Base-by-base conservation (phyloP, 192 early-diverging fungal species). In the Gorgonomyces haynaldii region DNA sequence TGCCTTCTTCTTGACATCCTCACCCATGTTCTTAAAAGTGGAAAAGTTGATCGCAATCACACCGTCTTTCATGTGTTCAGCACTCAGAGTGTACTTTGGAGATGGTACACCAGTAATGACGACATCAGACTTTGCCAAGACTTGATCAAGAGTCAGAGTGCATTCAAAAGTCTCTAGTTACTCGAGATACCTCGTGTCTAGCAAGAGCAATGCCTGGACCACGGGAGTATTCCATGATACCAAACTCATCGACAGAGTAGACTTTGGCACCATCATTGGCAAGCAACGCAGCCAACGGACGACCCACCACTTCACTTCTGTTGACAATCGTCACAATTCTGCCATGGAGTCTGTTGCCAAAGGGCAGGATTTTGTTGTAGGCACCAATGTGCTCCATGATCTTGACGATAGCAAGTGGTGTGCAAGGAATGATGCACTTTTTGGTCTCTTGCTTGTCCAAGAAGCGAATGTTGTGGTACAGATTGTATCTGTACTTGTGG, bases 221-320 rank as follows among this genome's bases (percentile, higher is more conserved):
- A 23, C 73, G 61, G 44, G 66, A 61, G 51, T 70, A 66, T 45
- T 72, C 66, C 60, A 89, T 76, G 37, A 94, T 76, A 44, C 87
- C 86, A 61, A 77, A 80, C 31, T 92, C 83, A 61, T 98, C 96
- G 24, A 95, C 83, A 10, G 89, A 92, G 67, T 82, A 96, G 4
- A 96, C 93, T 59, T 84, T 91, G 50, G 93, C 96, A 26, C 96
- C 96, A 51, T 98, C 96, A 64, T 98, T 96, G 44, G 96, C 96
- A 27, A 98, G 69, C 50, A 98, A 68, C 6, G 93, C 91, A 9
- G 96, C 96, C 24, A 98, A 68, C 17, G 96, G 96, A 31, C 93
- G 88, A 16, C 96, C 96, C 1, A 98, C 96, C 44, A 96, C 89
- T 61, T 96, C 92, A 60, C 82, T 85, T 28, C 96, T 83, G 74